Base-by-base conservation (phyloP, 495 filamentous ascomycete genomes). In the Corynascus novoguineensis region DNA sequence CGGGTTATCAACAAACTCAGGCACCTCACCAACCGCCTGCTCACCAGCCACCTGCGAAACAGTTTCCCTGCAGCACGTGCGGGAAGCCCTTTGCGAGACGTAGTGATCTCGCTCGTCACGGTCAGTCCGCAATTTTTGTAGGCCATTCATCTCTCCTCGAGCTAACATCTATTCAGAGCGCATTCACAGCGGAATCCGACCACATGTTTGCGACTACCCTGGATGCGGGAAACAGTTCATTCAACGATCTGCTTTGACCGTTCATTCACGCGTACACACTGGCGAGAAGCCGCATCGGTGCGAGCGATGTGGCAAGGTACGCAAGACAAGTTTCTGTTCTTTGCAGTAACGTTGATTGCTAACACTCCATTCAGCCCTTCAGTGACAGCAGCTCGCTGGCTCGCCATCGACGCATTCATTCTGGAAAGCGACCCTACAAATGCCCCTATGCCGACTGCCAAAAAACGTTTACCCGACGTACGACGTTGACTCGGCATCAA, bases 251-350 rank as follows among this genome's bases (percentile, higher is more conserved):
- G 93, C 93, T 9, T 77, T 98, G 69, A 98, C 93, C 1, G 93
- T 98, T 4, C 93, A 98, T 71, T 83, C 86, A 59, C 86, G 93
- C 49, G 93, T 97, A 31, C 93, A 98, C 64, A 97, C 93, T 2
- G 93, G 93, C 44, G 93, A 98, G 71, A 98, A 98, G 70, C 93
- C 93, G 8, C 93, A 98, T 65, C 90, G 92, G 86, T 98, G 93
- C 68, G 95, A 97, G 73, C 80, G 88, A 59, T 98, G 93, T 71
- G 88, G 90, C 67, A 97, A 98, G 85, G 92, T 96, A 81, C 55
- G 71, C 51, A 58, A 64, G 11, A 5, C 9, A 15, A 44, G 38
- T n/a, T 8, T 56, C 46, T 27, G 42, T 8, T 40, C 25, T n/a
- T n/a, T n/a, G n/a, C n/a, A 47, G 52, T 27, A 25, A 12, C 9